Evolutionary conservation across 352 stramenopile species (phyloP).

Genomic region (Phytophthora sp.): DNA sequence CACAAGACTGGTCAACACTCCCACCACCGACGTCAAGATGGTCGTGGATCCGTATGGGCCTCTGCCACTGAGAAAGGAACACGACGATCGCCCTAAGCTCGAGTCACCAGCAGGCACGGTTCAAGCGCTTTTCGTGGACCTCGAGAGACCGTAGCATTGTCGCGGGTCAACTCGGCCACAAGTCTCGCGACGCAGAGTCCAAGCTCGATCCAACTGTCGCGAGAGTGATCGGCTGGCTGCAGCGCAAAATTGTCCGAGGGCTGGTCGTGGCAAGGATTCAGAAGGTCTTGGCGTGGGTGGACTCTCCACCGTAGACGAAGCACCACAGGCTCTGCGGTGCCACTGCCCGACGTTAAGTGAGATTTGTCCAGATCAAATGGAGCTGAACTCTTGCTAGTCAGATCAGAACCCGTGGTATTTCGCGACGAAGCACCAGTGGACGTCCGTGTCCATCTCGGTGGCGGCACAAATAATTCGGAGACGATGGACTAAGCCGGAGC

Average conservation of each 20-base stretch:
- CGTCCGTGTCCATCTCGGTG: slow-evolving; percentile 7
- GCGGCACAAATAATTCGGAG: not conserved
- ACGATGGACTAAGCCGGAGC: not conserved
- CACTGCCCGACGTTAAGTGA: slow-evolving; percentile 24
- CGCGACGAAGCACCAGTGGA: slow-evolving; percentile 3
- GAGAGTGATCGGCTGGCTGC: slow-evolving; percentile 12
- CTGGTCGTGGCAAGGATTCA: no score
- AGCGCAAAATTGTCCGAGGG: slow-evolving; percentile 12
- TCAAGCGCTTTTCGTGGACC: slow-evolving; percentile 16
- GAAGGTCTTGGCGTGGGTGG: no score
- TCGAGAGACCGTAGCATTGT: not conserved
- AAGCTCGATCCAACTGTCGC: slow-evolving; percentile 18
- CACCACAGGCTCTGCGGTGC: not conserved
- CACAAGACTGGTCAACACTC: slow-evolving; percentile 1
- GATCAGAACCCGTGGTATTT: slow-evolving; percentile 6
- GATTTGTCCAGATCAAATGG: slow-evolving; percentile 2
- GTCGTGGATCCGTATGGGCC: slow-evolving; percentile 7
- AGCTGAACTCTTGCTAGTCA: not conserved
- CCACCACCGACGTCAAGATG: not conserved
- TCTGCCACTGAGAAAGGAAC: slow-evolving; percentile 20
- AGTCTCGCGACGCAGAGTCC: not conserved
- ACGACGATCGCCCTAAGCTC: not conserved
- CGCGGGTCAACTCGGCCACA: slow-evolving; percentile 8
- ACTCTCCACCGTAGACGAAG: slow-evolving; percentile 15
- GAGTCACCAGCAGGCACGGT: slow-evolving; percentile 13